A percentile compares a stretch with the other conserved stretches of the same genome.
phyloP scores from a whole-genome alignment of 2,329 filamentous ascomycete species.

The Pseudocercospora pini-densiflorae region DNA sequence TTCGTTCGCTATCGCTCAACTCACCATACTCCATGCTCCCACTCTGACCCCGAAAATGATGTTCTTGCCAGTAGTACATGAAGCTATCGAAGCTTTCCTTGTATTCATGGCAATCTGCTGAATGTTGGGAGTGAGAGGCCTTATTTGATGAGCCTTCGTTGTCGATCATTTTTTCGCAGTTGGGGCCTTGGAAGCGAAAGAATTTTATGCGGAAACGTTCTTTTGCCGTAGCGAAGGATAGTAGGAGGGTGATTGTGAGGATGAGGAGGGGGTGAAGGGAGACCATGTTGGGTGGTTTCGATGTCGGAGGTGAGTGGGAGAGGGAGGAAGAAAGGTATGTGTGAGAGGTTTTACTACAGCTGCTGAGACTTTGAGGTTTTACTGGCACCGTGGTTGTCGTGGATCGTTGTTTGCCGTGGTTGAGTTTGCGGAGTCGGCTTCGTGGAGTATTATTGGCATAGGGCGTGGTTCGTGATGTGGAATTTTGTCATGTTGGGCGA shows the following conservation, averaged over 20 bases:
- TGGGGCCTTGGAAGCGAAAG: not conserved
- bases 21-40: not conserved
- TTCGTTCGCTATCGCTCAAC: no score
- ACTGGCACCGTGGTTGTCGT: no score
- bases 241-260: not conserved
- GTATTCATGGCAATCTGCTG: not conserved
- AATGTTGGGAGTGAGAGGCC: not conserved
- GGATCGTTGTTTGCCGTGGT: no score
- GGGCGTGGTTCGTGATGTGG: not conserved
- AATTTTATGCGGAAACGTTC: not conserved
- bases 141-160: not conserved
- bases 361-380: not conserved
- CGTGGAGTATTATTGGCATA: not conserved
- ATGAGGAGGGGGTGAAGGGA: not conserved
- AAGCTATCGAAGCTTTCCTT: not conserved
- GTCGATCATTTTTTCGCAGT: not conserved
- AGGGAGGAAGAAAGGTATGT: not conserved
- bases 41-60: not conserved
- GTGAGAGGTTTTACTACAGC: not conserved
- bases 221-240: not conserved
- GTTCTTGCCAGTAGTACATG: not conserved
- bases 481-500: not conserved
- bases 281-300: not conserved
- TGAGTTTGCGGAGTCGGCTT: not conserved
- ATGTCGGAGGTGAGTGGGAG: not conserved